Evolutionary conservation across 2,329 filamentous ascomycete species (phyloP), one percentile per base, ranked within the genome.

Genomic region (Huntiella bhutanensis): DNA sequence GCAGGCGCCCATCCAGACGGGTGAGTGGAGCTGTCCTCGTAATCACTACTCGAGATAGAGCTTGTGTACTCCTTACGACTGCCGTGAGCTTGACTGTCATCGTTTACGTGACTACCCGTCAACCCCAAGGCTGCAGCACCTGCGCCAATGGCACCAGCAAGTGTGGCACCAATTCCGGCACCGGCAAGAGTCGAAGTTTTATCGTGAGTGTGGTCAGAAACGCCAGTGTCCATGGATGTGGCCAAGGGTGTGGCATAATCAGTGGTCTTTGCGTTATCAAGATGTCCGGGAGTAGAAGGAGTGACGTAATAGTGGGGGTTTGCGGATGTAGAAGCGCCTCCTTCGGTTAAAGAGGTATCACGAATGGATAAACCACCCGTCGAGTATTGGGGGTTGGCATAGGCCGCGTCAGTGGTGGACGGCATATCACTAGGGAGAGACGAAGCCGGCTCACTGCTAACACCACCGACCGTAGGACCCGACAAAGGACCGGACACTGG

Each of bases 51-150:
- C 11, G 45, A 47, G 13, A 50, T 41, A 13, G 48, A 50, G 35
- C 44, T 47, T 2, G 48, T 40, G 32, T 50, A 50, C 33, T 47
- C 44, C 36, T 47, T 41, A 6, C 44, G 15, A 12, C 37, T 44
- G 33, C 34, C 43, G 22, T 12, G 7, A 11, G 38, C 17, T 36
- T 38, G 28, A 4, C 15, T 34, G 2, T 47, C 44, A 16, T 47
- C 41, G 2, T 28, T 28, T 28, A 0, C 22, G 16, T 50, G 48
- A 32, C 41, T 50, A 12, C 33, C 22, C 5, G 41, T 34, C 33
- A 50, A 16, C 7, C 48, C 48, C 22, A 50, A 37, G 12, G 48
- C 45, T 12, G 48, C 45, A 37, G 45, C 48, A 32, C 48, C 48
- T 11, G 48, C 45, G 45, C 48, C 36, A n/a, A 50, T 32, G 17